These are phyloP conservation scores for Zhuliangozyma blackwelliae DNA, from an alignment of 1,139 yeast genomes.

Conservation along the genomic window DNA sequence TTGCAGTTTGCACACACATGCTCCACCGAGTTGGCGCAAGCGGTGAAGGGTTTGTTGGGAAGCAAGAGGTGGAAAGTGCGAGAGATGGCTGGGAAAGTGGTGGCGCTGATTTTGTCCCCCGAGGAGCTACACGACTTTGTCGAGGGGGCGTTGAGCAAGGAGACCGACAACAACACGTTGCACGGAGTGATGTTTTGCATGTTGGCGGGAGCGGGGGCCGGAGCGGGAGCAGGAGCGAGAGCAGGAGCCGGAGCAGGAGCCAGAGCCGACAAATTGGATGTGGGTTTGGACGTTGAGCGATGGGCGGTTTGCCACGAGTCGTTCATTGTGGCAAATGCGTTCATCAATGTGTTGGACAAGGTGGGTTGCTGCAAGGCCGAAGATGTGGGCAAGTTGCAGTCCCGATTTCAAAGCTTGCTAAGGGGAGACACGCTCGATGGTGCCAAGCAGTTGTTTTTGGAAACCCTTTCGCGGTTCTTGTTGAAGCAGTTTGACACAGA, in stretches of 20 bases:
- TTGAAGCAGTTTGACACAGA: constrained; percentile 1
- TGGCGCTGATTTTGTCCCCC: constrained; percentile 43
- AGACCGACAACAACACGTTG: constrained; percentile 4
- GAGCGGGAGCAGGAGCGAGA: too few species aligned
- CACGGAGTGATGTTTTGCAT: constrained; percentile 9
- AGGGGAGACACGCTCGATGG: constrained; percentile 5
- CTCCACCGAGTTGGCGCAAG: not conserved
- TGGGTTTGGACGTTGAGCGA: not conserved
- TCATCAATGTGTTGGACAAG: constrained; percentile 3
- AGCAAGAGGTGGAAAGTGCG: constrained; percentile 75
- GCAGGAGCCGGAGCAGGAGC: too few species aligned
- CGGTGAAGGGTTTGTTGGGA: constrained; percentile 14
- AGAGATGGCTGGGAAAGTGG: constrained; percentile 75
- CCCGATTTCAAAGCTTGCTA: constrained; percentile 2
- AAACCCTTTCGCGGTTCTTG: constrained; percentile 4
- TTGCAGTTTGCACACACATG: constrained; percentile 55
- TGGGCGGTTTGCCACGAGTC: constrained; percentile 1
- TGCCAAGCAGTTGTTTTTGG: constrained; percentile 8
- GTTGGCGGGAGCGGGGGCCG: not conserved
- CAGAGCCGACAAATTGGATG: not conserved
- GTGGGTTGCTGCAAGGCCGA: not conserved
- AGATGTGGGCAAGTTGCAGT: not conserved
- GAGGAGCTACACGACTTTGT: constrained; percentile 14
- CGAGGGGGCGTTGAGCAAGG: constrained; percentile 22
- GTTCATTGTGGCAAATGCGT: constrained; percentile 7